Evolutionary conservation across 108 stramenopile species (phyloP).

Genomic region (Discostella stelligeroides): DNA sequence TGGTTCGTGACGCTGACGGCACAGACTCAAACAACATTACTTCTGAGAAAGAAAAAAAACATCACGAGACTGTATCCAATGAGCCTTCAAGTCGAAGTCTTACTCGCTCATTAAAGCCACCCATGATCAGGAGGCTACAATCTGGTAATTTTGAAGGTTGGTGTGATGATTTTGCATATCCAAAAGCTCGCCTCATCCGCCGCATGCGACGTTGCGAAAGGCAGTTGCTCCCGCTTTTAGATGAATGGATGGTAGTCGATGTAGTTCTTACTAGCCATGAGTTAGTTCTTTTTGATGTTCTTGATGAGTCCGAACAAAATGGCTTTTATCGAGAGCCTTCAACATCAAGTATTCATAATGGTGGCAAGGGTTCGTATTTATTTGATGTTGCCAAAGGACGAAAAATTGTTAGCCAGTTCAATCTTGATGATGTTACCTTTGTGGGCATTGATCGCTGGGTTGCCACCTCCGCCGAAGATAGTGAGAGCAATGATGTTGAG

Average conservation of each 20-base stretch:
- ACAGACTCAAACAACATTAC: background rate
- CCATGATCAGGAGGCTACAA: background rate
- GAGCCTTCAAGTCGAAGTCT: constrained; percentile 8
- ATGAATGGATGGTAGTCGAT: constrained; percentile 77
- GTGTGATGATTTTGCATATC: constrained; percentile 57
- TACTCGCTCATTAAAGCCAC: background rate
- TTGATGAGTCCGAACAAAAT: constrained; percentile 13
- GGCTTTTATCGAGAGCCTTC: background rate
- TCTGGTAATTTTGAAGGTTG: constrained; percentile 21
- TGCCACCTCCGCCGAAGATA: constrained; percentile 21
- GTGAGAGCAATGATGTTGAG: constrained; percentile 31
- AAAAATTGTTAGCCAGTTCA: constrained; percentile 69
- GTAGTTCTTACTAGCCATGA: constrained; percentile 83
- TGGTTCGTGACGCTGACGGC: background rate
- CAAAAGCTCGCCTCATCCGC: constrained; percentile 71
- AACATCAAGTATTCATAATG: constrained; percentile 54
- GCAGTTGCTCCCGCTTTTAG: constrained; percentile 68
- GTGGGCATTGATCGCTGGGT: constrained; percentile 61
- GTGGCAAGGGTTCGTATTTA: constrained; percentile 79
- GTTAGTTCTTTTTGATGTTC: constrained; percentile 70
- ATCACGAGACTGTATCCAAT: background rate
- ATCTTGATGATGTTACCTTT: constrained; percentile 59
- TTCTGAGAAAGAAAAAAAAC: constrained; percentile 1
- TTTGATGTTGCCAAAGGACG: constrained; percentile 72
- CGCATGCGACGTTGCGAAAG: constrained; percentile 87